Conservation (phyloP, 139 green algal genomes). For the Astrephomene gubernaculifera region DNA sequence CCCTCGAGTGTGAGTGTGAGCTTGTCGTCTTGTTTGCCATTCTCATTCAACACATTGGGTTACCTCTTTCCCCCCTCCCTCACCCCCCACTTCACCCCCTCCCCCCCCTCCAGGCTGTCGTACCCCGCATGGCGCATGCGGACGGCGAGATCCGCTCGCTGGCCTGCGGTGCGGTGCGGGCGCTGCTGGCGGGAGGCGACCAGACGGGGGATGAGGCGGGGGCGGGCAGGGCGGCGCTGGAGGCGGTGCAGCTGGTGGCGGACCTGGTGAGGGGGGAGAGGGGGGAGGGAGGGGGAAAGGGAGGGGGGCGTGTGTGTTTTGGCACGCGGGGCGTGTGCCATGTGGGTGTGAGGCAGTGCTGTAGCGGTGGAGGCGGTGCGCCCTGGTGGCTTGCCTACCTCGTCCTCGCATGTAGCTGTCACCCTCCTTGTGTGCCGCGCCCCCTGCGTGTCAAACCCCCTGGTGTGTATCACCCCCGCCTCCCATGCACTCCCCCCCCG, state of each 20-base stretch:
- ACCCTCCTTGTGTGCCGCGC: too few relatives aligned
- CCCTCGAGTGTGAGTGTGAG: too few relatives aligned
- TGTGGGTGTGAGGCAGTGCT: too few relatives aligned
- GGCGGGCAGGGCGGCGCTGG: constrained; percentile 48
- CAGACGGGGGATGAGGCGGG: constrained; percentile 7
- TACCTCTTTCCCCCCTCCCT: not conserved
- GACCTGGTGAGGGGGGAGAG: constrained; percentile 79
- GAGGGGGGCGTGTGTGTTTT: not conserved
- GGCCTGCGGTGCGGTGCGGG: constrained; percentile 55
- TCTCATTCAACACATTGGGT: not conserved
- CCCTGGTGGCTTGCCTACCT: too few relatives aligned
- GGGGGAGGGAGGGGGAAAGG: not conserved
- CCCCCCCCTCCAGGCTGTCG: constrained; percentile 64
- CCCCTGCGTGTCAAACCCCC: too few relatives aligned
- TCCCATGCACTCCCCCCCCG: too few relatives aligned
- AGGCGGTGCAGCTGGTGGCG: constrained; percentile 91
- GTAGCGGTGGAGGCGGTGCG: too few relatives aligned
- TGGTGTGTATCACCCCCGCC: too few relatives aligned
- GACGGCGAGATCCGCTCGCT: constrained; percentile 59
- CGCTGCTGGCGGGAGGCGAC: constrained; percentile 49
- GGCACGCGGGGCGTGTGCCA: not conserved
- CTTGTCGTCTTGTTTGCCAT: too few relatives aligned
- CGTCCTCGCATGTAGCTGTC: too few relatives aligned
- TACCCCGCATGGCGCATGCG: constrained; percentile 71
- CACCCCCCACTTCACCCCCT: not conserved